These are phyloP conservation scores for Corymbia citriodora DNA, from an alignment of 441 rosid species.

Conservation along the genomic window DNA sequence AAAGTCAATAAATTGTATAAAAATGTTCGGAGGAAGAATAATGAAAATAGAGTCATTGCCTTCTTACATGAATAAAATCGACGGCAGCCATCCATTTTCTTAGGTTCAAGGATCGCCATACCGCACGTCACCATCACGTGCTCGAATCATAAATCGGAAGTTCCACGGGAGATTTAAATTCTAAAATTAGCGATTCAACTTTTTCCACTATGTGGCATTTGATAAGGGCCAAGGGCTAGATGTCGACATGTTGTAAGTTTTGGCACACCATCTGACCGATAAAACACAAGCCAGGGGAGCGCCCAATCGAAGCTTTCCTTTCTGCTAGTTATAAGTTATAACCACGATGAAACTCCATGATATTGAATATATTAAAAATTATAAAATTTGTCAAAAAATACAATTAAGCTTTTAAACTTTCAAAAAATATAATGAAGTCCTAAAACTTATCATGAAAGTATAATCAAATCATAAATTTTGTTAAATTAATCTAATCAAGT, in stretches of 20 bases:
- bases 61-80: not conserved
- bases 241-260: not conserved
- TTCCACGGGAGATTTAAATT: not conserved
- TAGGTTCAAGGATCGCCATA: too few relatives aligned
- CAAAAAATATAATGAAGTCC: too few relatives aligned
- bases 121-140: too few relatives aligned
- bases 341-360: not conserved
- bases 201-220: not conserved
- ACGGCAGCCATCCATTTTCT: not conserved
- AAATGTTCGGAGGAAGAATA: not conserved
- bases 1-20: not conserved
- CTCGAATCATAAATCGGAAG: not conserved
- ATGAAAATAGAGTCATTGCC: not conserved
- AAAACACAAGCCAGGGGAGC: not conserved
- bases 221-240: not conserved
- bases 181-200: not conserved
- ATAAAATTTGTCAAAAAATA: too few relatives aligned
- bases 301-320: not conserved
- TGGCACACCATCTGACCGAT: not conserved
- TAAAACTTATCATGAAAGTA: too few relatives aligned
- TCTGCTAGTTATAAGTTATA: not conserved
- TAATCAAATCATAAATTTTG: too few relatives aligned
- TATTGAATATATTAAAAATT: too few relatives aligned
- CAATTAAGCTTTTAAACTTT: too few relatives aligned
- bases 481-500: too few relatives aligned